Evolutionary conservation across 2,329 filamentous ascomycete species (phyloP).

Genomic region (Pyrenophora graminea): DNA sequence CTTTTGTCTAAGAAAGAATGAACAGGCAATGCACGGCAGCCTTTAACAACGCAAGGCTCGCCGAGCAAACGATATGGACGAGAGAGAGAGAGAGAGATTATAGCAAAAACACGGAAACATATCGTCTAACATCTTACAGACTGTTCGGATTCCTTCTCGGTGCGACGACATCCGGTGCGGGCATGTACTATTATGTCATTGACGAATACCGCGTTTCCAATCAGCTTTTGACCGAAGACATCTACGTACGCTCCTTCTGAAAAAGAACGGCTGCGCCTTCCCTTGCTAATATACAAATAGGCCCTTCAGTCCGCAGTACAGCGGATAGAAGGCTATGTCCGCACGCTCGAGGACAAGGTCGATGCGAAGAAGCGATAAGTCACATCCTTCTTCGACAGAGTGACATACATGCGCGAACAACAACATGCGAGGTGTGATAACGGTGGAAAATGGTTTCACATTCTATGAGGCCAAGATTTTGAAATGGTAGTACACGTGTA

Average conservation of each 20-base stretch:
- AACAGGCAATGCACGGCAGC: no score
- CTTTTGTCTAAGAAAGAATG: no score
- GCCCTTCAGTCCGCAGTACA: constrained; percentile 86
- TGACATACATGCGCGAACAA: background rate
- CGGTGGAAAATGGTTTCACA: no score
- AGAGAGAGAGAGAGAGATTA: no score
- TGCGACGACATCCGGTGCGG: constrained; percentile 74
- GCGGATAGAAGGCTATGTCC: constrained; percentile 81
- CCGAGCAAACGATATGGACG: background rate
- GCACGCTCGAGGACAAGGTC: constrained; percentile 79
- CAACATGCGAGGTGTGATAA: no score
- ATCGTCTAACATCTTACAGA: constrained; percentile 52
- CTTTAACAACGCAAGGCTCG: no score
- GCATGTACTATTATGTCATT: constrained; percentile 89
- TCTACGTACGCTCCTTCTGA: constrained; percentile 72
- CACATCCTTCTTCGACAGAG: background rate
- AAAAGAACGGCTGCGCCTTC: background rate
- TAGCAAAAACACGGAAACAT: background rate
- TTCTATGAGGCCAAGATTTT: no score
- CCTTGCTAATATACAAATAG: constrained; percentile 44
- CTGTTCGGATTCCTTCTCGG: constrained; percentile 91
- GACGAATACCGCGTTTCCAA: constrained; percentile 94
- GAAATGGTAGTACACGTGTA: background rate
- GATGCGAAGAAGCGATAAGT: constrained; percentile 50
- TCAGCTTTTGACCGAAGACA: constrained; percentile 91